phyloP scores from a whole-genome alignment of 1,284 basidiomycete species.

The Irpex lacteus region DNA sequence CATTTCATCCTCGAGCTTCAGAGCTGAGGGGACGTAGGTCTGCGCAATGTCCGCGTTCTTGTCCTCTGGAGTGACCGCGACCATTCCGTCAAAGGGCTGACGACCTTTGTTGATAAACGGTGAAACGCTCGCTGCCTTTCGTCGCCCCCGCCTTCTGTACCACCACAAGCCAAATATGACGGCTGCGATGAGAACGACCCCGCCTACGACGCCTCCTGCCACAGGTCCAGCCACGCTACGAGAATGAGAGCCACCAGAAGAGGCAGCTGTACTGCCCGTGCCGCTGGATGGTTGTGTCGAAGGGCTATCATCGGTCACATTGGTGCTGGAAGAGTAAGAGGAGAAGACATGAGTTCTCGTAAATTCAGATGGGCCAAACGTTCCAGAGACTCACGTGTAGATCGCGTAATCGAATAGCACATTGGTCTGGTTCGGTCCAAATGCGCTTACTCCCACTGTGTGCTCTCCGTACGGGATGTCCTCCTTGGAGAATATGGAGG shows the following conservation, averaged over 20 bases:
- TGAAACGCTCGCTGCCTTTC: neutral
- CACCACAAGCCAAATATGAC: neutral
- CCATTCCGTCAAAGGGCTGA: neutral
- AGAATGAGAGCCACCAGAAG: neutral
- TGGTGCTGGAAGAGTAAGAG: neutral
- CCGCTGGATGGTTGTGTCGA: neutral
- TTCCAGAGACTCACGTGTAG: slow-evolving; percentile 5
- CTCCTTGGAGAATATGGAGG: neutral
- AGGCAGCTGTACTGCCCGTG: neutral
- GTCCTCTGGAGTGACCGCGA: neutral
- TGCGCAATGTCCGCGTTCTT: neutral
- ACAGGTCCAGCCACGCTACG: neutral
- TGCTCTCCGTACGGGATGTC: slow-evolving; percentile 5
- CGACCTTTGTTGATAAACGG: neutral
- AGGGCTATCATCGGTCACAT: neutral
- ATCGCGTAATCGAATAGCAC: slow-evolving; percentile 11
- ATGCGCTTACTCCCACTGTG: neutral
- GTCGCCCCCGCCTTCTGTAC: neutral
- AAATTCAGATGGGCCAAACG: neutral
- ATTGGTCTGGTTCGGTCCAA: neutral
- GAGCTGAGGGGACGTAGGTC: neutral
- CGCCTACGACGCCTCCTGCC: neutral
- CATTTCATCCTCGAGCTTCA: neutral
- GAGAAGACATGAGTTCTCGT: too few species aligned
- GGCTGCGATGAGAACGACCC: neutral